Evolutionary conservation across 2,329 filamentous ascomycete species (phyloP), one percentile per base, ranked within the genome.

Genomic region (Claviceps spartinae): DNA sequence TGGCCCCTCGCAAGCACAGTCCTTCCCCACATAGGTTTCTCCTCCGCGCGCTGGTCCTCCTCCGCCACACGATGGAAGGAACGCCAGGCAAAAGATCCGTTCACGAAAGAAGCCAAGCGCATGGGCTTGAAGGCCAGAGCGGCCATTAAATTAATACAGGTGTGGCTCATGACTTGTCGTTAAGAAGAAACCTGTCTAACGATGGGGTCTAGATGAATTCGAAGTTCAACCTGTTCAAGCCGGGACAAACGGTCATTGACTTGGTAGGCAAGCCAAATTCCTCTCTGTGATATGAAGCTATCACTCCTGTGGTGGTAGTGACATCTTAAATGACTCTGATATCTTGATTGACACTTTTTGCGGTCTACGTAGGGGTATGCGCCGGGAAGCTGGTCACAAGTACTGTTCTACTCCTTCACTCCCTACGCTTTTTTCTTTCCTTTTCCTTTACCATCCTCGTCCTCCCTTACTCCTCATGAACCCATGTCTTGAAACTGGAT

Each of bases 111-210:
- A 60, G 90, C 93, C 46, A 85, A 82, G 62, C 81, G 94, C 2
- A 77, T 86, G 58, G 84, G 84, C 0, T 71, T 96, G 53, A 96
- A 91, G 68, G 94, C 88, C 61, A 81, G 93, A 56, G 93, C 93
- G 26, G 93, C 90, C 0, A 96, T 93, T 67, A 98, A 98, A 68
- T 73, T 98, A 9, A 69, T 96, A 18, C 86, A 96, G 74, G 88
- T 88, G 42, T n/a, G 38, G 13, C 16, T 5, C 30, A 34, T 34
- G 30, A 34, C 30, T 4, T 11, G 9, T 34, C 4, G 9, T 34
- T 34, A 4, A 4, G 4, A 26, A 26, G 18, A 2, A 52, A 6
- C 4, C 11, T n/a, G 6, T 14, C 7, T 22, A 41, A 41, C 3
- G 18, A 11, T 30, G 3, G 7, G 30, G 7, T 2, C 5, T 56